Percentiles rank a stretch among this genome's conserved stretches.
Evolutionary conservation across 2,329 filamentous ascomycete genomes (phyloP).

Genomic region (Trichoderma harzianum): DNA sequence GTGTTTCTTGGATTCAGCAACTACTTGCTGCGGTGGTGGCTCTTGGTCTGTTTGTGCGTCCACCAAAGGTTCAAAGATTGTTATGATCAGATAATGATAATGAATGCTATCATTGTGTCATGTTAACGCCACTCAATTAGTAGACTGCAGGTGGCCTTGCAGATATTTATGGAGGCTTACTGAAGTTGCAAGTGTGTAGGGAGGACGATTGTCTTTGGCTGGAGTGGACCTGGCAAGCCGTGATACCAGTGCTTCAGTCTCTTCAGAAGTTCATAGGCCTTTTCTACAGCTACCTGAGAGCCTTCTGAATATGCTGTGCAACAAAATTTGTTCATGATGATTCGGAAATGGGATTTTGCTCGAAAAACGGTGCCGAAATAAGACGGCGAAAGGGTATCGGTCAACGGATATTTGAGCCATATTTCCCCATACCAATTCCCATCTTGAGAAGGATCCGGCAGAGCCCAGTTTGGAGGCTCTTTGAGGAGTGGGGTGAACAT

Average conservation of each 20-base stretch:
- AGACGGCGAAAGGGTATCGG: not conserved
- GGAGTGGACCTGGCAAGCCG: not conserved
- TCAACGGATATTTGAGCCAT: constrained; percentile 3
- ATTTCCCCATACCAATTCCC: constrained; percentile 2
- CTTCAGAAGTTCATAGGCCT: not conserved
- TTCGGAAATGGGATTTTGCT: not conserved
- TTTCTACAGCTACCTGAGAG: not conserved
- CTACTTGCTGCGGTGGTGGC: not conserved
- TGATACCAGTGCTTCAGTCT: not conserved
- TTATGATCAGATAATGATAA: not conserved
- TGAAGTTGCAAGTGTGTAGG: not conserved
- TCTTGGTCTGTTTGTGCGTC: not conserved
- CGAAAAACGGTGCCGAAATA: not conserved
- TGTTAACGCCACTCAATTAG: not conserved
- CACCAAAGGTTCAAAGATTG: not conserved
- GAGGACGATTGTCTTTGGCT: not conserved
- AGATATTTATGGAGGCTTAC: not conserved
- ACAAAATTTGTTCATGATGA: not conserved
- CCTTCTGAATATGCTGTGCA: not conserved
- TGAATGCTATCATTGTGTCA: not conserved
- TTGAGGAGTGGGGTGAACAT: not conserved
- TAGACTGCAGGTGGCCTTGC: not conserved
- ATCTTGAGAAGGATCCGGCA: not conserved
- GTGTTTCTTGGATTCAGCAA: not conserved
- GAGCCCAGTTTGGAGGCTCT: not conserved